Conservation (phyloP, 1,284 basidiomycete species). For the Apiotrichum akiyoshidainum region DNA sequence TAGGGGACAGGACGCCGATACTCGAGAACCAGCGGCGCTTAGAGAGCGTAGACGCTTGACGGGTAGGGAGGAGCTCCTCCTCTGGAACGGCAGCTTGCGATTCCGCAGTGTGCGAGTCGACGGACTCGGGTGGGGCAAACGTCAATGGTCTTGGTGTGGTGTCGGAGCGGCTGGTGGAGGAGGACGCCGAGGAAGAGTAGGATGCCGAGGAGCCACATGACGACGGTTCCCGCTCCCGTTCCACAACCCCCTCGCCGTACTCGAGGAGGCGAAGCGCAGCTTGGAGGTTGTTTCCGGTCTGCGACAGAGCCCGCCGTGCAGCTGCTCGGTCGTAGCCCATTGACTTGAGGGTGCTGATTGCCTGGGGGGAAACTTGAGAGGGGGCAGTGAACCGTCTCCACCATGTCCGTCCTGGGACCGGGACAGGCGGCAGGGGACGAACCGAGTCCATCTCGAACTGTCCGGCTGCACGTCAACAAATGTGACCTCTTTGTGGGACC, state of each 20-base stretch:
- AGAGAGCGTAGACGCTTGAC: too few relatives aligned
- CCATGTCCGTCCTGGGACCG: background rate
- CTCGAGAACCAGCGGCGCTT: background rate
- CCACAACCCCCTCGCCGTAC: background rate
- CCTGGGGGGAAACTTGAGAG: background rate
- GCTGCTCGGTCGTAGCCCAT: constrained; percentile 1
- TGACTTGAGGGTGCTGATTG: background rate
- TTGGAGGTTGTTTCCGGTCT: background rate
- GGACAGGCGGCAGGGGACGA: background rate
- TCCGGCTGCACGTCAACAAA: background rate
- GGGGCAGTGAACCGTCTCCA: constrained; percentile 3
- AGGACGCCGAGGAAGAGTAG: background rate
- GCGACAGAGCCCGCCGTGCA: background rate
- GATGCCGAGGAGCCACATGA: background rate
- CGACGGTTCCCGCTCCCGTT: background rate
- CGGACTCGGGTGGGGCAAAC: background rate
- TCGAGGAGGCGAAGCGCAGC: background rate
- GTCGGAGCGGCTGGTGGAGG: background rate
- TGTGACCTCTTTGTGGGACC: too few relatives aligned
- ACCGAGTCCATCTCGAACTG: too few relatives aligned
- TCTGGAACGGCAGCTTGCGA: background rate
- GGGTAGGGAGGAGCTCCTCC: too few relatives aligned
- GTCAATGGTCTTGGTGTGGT: background rate
- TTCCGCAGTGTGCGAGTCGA: background rate
- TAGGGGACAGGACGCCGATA: background rate